Percentiles rank a stretch among this genome's conserved stretches.
These are phyloP conservation scores for Ailanthus altissimus DNA, from an alignment of 345 rosid species.

Conservation along the genomic window DNA sequence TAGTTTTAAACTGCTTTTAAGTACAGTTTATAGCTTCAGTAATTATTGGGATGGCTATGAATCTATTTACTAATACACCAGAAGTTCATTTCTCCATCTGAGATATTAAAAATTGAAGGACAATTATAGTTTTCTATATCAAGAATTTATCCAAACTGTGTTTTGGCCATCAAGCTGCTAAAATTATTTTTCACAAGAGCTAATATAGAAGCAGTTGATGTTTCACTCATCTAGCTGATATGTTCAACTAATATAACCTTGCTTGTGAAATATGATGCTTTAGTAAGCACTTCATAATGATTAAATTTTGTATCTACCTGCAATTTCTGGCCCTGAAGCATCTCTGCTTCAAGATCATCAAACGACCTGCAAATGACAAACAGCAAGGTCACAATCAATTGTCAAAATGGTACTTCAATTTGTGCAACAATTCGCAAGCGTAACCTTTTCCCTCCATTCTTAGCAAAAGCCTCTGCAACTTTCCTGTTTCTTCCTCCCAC, in stretches of 20 bases:
- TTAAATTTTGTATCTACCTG: conserved; percentile 54
- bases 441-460: conserved; percentile 77
- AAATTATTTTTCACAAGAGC: neutral
- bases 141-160: neutral
- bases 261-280: neutral
- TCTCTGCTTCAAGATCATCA: conserved; percentile 93
- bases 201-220: neutral
- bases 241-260: neutral
- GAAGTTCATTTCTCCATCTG: neutral
- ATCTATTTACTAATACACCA: neutral
- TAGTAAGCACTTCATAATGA: neutral
- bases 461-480: conserved; percentile 93
- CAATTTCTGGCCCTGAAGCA: conserved; percentile 91
- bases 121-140: neutral
- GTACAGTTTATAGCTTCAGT: neutral
- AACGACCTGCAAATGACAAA: conserved; percentile 61
- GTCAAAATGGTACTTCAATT: neutral
- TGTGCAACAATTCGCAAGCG: conserved; percentile 7
- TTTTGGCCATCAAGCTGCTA: neutral
- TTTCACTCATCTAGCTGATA: neutral
- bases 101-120: neutral
- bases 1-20: neutral
- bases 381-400: conserved; percentile 14
- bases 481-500: conserved; percentile 91
- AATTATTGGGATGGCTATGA: neutral